Evolutionary conservation across 768 basidiomycete species (phyloP).

Genomic region (Mycena rosella): DNA sequence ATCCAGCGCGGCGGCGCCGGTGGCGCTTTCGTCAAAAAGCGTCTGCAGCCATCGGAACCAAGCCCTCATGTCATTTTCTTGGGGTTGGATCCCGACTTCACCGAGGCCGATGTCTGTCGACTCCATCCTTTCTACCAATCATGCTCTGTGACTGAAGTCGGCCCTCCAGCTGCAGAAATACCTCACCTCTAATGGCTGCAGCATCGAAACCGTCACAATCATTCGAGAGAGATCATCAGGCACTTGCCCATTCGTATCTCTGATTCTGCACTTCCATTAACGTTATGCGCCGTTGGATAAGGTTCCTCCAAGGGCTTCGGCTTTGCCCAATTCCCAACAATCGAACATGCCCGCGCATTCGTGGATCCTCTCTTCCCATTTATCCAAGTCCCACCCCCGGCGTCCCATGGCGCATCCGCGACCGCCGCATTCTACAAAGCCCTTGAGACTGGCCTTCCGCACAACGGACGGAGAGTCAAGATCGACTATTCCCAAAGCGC

Average conservation of each 20-base stretch:
- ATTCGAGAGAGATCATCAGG: constrained; percentile 97
- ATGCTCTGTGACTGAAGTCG: constrained; percentile 52
- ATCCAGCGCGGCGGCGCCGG: constrained; percentile 57
- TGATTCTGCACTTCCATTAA: constrained; percentile 79
- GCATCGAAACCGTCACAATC: constrained; percentile 90
- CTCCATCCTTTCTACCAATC: constrained; percentile 46
- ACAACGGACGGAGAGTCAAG: constrained; percentile 89
- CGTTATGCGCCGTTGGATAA: constrained; percentile 79
- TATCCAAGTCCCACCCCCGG: constrained; percentile 91
- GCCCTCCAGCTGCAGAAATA: constrained; percentile 80
- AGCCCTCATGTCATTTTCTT: constrained; percentile 96
- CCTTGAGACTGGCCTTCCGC: constrained; percentile 75
- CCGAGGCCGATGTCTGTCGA: constrained; percentile 90
- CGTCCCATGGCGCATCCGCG: constrained; percentile 87
- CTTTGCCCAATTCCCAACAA: constrained; percentile 92
- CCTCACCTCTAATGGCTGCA: constrained; percentile 78
- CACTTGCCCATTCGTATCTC: constrained; percentile 86
- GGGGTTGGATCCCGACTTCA: constrained; percentile 92
- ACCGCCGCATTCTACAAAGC: constrained; percentile 80
- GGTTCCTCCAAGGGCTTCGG: constrained; percentile 96
- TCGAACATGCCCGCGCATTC: constrained; percentile 91
- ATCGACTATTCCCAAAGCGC: constrained; percentile 96
- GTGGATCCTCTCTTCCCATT: constrained; percentile 93
- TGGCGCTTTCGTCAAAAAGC: constrained; percentile 73
- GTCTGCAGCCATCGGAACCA: constrained; percentile 85